phyloP scores from a whole-genome alignment of 2,329 filamentous ascomycete species.

The Arthrinium phaeospermum region DNA sequence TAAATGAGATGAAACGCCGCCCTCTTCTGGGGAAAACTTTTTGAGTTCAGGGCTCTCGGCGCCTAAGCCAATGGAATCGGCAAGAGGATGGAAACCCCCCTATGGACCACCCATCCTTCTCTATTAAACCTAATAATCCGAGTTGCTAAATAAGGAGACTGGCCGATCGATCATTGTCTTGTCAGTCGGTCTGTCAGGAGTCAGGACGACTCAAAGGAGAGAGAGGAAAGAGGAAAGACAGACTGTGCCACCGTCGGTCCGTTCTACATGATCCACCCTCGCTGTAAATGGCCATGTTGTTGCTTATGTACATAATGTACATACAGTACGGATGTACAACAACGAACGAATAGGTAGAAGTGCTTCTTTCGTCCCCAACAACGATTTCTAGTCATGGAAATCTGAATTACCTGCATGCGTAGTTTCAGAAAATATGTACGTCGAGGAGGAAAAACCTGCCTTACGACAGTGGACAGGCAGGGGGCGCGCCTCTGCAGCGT shows the following conservation, averaged over 20 bases:
- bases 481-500: background rate
- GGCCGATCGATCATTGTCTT: background rate
- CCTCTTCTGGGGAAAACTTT: conserved; percentile 19
- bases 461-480: background rate
- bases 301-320: background rate
- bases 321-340: no score
- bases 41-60: conserved; percentile 9
- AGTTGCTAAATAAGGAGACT: background rate
- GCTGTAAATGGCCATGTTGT: background rate
- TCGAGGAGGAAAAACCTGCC: background rate
- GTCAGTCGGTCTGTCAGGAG: conserved; percentile 3
- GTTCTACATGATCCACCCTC: background rate
- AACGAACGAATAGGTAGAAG: background rate
- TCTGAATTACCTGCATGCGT: background rate
- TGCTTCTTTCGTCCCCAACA: background rate
- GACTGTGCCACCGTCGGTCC: background rate
- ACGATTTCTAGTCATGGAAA: background rate
- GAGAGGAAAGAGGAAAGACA: background rate
- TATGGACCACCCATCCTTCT: background rate
- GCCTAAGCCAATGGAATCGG: conserved; percentile 8
- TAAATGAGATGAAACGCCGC: conserved; percentile 19
- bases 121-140: background rate
- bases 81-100: background rate
- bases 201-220: background rate
- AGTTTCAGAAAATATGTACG: background rate